Percentiles rank a stretch among this genome's conserved stretches.
Conservation (phyloP, 768 basidiomycete species). For the Candolleomyces eurysporus region DNA sequence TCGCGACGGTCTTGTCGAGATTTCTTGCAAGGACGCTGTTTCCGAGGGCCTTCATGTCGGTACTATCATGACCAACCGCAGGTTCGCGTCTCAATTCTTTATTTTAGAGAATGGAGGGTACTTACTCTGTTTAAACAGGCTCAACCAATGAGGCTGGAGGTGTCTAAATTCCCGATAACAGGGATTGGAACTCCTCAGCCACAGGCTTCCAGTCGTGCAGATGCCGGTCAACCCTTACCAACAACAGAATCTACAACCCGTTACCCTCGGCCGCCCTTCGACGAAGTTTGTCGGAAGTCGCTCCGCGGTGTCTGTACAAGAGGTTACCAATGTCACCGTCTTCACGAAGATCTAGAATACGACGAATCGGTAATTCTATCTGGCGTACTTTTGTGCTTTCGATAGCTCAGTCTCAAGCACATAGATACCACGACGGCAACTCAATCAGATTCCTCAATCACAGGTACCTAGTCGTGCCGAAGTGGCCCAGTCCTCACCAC, state of each 20-base stretch:
- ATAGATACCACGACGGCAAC: too few species aligned
- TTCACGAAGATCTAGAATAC: background rate
- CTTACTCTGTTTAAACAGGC: too few species aligned
- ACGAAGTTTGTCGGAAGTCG: slow-evolving; percentile 1
- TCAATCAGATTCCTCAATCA: too few species aligned
- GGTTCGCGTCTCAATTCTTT: too few species aligned
- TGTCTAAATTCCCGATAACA: too few species aligned
- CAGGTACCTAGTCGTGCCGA: too few species aligned
- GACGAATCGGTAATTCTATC: background rate
- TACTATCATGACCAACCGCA: background rate
- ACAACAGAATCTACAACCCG: background rate
- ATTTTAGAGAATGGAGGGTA: too few species aligned
- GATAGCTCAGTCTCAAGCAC: too few species aligned
- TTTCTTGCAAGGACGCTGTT: background rate
- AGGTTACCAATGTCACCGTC: background rate
- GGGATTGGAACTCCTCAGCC: background rate
- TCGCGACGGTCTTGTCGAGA: background rate
- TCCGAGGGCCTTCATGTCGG: background rate
- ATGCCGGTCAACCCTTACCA: background rate
- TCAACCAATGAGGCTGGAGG: too few species aligned
- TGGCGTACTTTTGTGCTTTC: too few species aligned
- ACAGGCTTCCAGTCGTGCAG: background rate
- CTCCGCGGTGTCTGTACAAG: background rate
- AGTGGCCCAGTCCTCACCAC: too few species aligned
- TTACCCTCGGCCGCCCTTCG: background rate